Percentiles rank a stretch among this genome's conserved stretches.
phyloP scores from a whole-genome alignment of 306 rosid species.

The Parietaria judaica region DNA sequence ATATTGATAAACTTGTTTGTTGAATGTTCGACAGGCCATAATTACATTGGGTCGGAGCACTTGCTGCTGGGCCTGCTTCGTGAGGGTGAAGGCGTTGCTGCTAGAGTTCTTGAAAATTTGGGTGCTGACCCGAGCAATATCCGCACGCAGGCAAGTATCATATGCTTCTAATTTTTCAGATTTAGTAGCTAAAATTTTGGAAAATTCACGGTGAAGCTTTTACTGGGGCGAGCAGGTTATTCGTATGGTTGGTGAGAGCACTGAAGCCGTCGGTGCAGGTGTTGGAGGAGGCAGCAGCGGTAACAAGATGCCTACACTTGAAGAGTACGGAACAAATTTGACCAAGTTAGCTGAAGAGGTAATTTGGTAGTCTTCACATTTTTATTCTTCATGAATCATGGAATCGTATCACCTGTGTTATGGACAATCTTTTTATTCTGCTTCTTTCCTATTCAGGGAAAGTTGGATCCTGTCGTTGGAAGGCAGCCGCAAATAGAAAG shows the following conservation, averaged over 20 bases:
- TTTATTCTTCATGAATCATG: conserved; percentile 6
- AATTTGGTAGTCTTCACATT: neutral
- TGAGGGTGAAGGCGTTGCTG: conserved; percentile 97
- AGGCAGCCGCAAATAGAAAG: conserved; percentile 93
- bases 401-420: neutral
- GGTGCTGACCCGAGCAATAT: conserved; percentile 95
- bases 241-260: conserved; percentile 99
- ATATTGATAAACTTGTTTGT: conserved; percentile 1
- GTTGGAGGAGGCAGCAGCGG: conserved; percentile 84
- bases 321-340: conserved; percentile 91
- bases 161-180: neutral
- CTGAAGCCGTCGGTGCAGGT: conserved; percentile 83
- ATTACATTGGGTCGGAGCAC: conserved; percentile 95
- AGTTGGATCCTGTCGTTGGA: conserved; percentile 94
- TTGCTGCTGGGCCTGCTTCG: conserved; percentile 94
- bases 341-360: conserved; percentile 98
- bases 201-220: neutral
- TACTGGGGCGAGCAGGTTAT: conserved; percentile 53
- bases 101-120: conserved; percentile 88
- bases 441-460: conserved; percentile 46
- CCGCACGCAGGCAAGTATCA: conserved; percentile 76
- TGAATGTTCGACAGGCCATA: conserved; percentile 52
- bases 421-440: neutral
- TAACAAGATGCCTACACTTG: conserved; percentile 95
- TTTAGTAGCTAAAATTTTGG: neutral